phyloP scores from a whole-genome alignment of 345 rosid species.

The Brassica cretica region DNA sequence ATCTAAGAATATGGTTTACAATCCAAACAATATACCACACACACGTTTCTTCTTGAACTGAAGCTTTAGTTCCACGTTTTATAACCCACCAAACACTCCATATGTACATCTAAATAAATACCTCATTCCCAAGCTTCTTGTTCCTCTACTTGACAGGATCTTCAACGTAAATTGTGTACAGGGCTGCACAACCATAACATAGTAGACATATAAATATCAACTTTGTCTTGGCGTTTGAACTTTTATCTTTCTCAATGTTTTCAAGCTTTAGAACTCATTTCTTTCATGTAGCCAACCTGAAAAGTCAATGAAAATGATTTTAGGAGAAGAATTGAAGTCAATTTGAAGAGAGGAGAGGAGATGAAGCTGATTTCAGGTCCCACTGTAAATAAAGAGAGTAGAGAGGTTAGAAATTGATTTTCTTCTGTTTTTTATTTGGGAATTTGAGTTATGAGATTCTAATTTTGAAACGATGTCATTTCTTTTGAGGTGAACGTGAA shows the following conservation, averaged over 20 bases:
- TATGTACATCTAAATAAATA: constrained; percentile 27
- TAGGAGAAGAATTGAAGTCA: no score
- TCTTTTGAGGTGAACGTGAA: no score
- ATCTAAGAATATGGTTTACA: constrained; percentile 12
- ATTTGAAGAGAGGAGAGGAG: no score
- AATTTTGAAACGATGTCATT: no score
- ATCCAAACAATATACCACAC: constrained; percentile 15
- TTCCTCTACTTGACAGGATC: constrained; percentile 22
- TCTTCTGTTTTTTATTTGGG: no score
- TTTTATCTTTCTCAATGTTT: neutral
- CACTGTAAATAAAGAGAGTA: no score
- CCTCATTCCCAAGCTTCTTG: constrained; percentile 19
- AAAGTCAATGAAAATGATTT: no score
- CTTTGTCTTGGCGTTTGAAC: neutral
- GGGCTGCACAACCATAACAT: constrained; percentile 30
- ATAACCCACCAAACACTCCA: constrained; percentile 10
- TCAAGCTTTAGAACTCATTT: no score
- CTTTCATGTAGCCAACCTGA: no score
- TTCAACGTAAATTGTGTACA: constrained; percentile 26
- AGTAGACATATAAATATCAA: neutral
- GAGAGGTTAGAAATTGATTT: no score
- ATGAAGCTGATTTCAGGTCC: no score
- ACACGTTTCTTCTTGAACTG: neutral
- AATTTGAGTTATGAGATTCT: no score
- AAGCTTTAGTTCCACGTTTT: constrained; percentile 21